Evolutionary conservation across 2,329 filamentous ascomycete genomes (phyloP), one percentile per base, ranked within the genome.

Genomic region (Chalaropsis thielavioides): DNA sequence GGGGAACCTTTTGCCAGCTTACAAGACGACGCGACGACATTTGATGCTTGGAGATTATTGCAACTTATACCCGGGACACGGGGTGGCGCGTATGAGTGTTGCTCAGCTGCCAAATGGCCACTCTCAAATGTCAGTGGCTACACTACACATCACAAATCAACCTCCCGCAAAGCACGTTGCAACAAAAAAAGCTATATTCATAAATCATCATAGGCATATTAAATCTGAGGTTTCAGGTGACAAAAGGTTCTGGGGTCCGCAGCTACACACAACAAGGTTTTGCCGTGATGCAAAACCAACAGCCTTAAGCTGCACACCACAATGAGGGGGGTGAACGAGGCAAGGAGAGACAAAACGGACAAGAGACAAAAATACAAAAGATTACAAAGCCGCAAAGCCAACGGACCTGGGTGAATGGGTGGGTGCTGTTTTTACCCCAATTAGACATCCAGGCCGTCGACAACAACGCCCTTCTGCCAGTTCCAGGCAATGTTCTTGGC

Each of bases 391-490:
- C n/a, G n/a, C n/a, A 35, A 22, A 17, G 24, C 19, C 49, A 43
- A 22, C 40, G 24, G 38, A 19, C 22, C 38, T 49, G 19, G 31
- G 13, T 44, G 31, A 7, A 22, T 31, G 24, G 17, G 24, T 62
- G 60, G 60, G 60, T 62, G 41, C 60, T 62, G 60, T 62, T 43
- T 31, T 62, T 46, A 35, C 60, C 60, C 60, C 60, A 49, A 31
- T 72, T 84, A 92, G 75, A 94, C 88, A 77, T 94, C 89, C 74
- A 92, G 84, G 69, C 88, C 88, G 74, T 92, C 88, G 70, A 92
- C 87, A 70, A 91, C 89, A 73, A 89, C 80, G 70, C 89, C 89
- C 84, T 92, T 92, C 74, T 83, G 83, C 90, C 90, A 95, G 72
- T 81, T 84, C 80, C 92, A 89, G 78, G 92, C 88, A 80, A 94